Evolutionary conservation across 371 early-diverging fungal genomes (phyloP), one percentile per base, ranked within the genome.

Genomic region (Circinella minor): DNA sequence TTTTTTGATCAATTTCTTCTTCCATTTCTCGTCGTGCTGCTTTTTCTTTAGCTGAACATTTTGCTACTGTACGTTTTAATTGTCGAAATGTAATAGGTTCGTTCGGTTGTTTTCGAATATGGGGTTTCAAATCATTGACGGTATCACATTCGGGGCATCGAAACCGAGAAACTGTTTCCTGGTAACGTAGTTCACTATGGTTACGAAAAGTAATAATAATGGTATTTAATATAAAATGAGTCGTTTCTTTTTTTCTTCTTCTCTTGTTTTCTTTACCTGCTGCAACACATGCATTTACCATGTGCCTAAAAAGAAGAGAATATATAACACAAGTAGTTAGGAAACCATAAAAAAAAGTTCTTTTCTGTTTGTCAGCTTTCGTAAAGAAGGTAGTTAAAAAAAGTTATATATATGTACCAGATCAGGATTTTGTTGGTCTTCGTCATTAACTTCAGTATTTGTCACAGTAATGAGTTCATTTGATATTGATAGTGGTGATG

Each of bases 121-220:
- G 77, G 8, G 85, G 82, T 55, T 87, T 85, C 36, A 93, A 72
- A 65, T 94, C 93, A 74, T 94, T 94, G 64, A 94, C 83, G 0
- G 95, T 94, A 64, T 94, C 93, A 81, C 97, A 97, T n/a, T 93
- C 92, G 14, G 94, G 93, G 79, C 97, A 97, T 65, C 93, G 88
- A 73, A 95, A 96, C 71, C 92, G 89, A 51, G 89, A 72, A 39
- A 92, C 92, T 0, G 81, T 74, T 34, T 77, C 77, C 0, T 94
- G 94, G 65, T 91, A 93, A 49, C 88, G 83, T 34, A 95, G 85
- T 65, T 93, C 87, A 71, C 91, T 91, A 46, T 73, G 47, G n/a
- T 36, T 9, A 43, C 43, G 11, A 43, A 43, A 43, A 9, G 43
- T 43, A 9, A 43, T 43, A 43, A 9, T 43, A 10, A 27, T 49